These are phyloP conservation scores for Delitschia confertaspora DNA, from an alignment of 495 filamentous ascomycete species.

Conservation along the genomic window DNA sequence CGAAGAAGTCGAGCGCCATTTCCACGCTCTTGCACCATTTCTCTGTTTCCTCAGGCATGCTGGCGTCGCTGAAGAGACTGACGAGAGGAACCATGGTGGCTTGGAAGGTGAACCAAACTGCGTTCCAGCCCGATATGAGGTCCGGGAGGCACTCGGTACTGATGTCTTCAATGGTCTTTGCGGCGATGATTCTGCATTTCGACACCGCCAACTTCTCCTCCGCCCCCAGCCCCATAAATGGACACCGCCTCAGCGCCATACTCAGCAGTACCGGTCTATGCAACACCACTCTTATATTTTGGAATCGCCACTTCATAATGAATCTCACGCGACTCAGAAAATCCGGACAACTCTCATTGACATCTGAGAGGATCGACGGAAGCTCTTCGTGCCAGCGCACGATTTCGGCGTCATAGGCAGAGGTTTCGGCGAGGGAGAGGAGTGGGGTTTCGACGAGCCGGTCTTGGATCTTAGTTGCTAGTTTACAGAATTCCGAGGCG, in stretches of 20 bases:
- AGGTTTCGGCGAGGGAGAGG: constrained; percentile 55
- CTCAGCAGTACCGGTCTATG: constrained; percentile 65
- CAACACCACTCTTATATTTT: constrained; percentile 71
- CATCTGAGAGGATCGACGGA: constrained; percentile 52
- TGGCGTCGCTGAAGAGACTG: constrained; percentile 41
- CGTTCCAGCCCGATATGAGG: constrained; percentile 74
- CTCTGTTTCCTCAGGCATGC: constrained; percentile 28
- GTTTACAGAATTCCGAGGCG: constrained; percentile 73
- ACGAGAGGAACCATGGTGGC: constrained; percentile 69
- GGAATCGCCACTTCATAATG: constrained; percentile 76
- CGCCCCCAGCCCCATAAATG: constrained; percentile 46
- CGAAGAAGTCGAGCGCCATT: constrained; percentile 56
- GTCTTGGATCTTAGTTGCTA: constrained; percentile 69
- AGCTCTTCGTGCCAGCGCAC: constrained; percentile 64
- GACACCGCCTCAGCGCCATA: constrained; percentile 56
- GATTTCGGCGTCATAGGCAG: constrained; percentile 56
- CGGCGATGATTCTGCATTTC: constrained; percentile 59
- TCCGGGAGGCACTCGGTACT: constrained; percentile 57
- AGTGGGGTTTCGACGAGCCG: constrained; percentile 60
- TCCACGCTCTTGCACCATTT: constrained; percentile 49
- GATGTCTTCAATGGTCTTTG: constrained; percentile 63
- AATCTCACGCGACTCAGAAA: constrained; percentile 59
- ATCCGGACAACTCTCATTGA: constrained; percentile 60
- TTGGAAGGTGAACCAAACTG: constrained; percentile 76
- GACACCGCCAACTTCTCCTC: constrained; percentile 64